Conservation (phyloP, 371 early-diverging fungal genomes). For the Zychaea mexicana region DNA sequence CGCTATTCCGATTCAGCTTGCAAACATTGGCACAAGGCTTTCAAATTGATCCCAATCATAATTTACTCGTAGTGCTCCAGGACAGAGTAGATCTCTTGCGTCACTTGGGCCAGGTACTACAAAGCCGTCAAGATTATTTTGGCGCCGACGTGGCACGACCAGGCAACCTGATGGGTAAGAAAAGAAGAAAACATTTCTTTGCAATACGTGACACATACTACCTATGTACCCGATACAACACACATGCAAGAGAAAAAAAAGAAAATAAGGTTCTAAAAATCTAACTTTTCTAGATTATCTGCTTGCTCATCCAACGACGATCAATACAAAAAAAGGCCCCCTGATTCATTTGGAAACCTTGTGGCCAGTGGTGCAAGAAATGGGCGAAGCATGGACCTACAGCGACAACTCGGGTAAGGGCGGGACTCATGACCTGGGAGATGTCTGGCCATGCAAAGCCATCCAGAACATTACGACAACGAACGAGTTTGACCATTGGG, state of each 20-base stretch:
- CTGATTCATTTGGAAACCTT: slow-evolving; percentile 69
- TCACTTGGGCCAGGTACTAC: slow-evolving; percentile 62
- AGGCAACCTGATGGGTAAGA: slow-evolving; percentile 81
- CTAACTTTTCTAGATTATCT: slow-evolving; percentile 50
- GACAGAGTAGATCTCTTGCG: slow-evolving; percentile 75
- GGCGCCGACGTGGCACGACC: slow-evolving; percentile 66
- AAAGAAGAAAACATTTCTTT: slow-evolving; percentile 1
- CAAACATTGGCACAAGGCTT: slow-evolving; percentile 64
- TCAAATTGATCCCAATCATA: slow-evolving; percentile 75
- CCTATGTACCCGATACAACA: too few relatives aligned
- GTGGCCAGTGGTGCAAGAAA: slow-evolving; percentile 78
- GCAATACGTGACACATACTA: background rate
- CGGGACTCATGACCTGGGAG: slow-evolving; percentile 66
- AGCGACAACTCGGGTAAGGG: slow-evolving; percentile 59
- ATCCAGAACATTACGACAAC: slow-evolving; percentile 9
- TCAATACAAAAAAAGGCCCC: slow-evolving; percentile 48
- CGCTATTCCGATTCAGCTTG: slow-evolving; percentile 55
- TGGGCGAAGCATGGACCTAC: slow-evolving; percentile 51
- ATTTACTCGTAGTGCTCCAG: slow-evolving; percentile 64
- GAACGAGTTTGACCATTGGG: slow-evolving; percentile 38
- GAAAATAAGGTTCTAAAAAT: too few relatives aligned
- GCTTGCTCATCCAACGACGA: slow-evolving; percentile 43
- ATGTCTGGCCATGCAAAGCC: slow-evolving; percentile 84
- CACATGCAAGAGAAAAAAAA: background rate
- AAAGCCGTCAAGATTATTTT: slow-evolving; percentile 49